Percentiles rank a stretch among this genome's conserved stretches.
These are phyloP conservation scores for Vitrella brassicaformis DNA, from an alignment of 73 alveolate genomes.

Conservation along the genomic window DNA sequence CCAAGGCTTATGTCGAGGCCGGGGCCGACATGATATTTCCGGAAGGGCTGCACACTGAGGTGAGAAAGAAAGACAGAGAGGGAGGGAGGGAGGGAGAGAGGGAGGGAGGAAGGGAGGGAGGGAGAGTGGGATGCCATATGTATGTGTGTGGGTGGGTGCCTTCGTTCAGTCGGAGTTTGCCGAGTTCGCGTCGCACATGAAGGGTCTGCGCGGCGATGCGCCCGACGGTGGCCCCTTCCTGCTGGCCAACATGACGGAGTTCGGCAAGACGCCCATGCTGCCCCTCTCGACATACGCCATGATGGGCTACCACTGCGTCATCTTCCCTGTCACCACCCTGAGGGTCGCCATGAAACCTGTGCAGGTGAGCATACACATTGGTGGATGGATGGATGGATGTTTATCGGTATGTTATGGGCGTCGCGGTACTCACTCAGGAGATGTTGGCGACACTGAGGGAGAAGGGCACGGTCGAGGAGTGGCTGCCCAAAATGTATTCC, in stretches of 20 bases:
- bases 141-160: not conserved
- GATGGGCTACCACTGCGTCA: slow-evolving; percentile 66
- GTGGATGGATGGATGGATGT: no score
- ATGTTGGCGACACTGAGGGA: not conserved
- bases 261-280: slow-evolving; percentile 67
- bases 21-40: slow-evolving; percentile 97
- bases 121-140: not conserved
- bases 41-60: slow-evolving; percentile 59
- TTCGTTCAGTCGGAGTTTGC: not conserved
- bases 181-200: not conserved
- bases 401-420: no score
- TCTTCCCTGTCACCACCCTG: slow-evolving; percentile 79
- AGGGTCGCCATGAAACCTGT: slow-evolving; percentile 68
- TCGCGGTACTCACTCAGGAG: no score
- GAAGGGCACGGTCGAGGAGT: not conserved
- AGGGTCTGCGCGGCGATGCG: slow-evolving; percentile 1
- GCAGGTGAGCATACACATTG: no score
- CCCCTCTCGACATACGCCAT: slow-evolving; percentile 38
- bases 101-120: not conserved
- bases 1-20: slow-evolving; percentile 67
- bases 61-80: not conserved
- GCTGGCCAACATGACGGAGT: slow-evolving; percentile 47
- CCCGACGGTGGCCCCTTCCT: slow-evolving; percentile 29
- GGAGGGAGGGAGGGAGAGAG: not conserved
- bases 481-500: not conserved